Base-by-base conservation (phyloP, 306 rosid genomes). In the Heteromeles arbutifolia region DNA sequence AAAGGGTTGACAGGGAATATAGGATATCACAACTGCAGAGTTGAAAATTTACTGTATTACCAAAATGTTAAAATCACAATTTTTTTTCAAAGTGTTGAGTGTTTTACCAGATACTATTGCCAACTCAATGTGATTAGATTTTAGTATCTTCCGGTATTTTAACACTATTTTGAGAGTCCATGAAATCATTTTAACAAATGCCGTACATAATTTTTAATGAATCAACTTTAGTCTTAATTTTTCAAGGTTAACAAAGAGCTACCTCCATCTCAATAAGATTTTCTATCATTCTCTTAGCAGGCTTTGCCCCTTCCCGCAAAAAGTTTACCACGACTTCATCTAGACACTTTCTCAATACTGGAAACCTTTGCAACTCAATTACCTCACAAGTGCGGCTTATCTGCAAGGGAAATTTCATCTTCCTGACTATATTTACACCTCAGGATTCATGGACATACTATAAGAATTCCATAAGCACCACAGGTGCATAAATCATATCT, bases 241-340 rank as follows among this genome's bases (percentile, higher is more conserved):
- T 14, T 44, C 2, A 44, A 69, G 56, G 67, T 48, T 58, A 32
- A 58, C 3, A 48, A 44, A 65, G 70, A 52, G 14, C n/a, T 67
- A 85, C 89, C 89, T 86, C 85, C 79, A 80, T 83, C 69, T 83
- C 86, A 69, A 86, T 74, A 19, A 86, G 83, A 78, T 83, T 82
- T 68, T 28, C 72, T 70, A 86, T 86, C 86, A 86, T 86, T 19
- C 79, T 78, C 84, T 80, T 77, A 61, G 86, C 81, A 71, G 86
- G 89, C 52, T 80, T 70, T 66, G 64, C 75, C 11, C 85, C 77
- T 13, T 78, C 84, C 28, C 69, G 67, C 76, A 86, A 61, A 75
- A 86, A 74, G 50, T 83, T 86, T 10, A 73, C 81, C 67, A 80
- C 48, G 72, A 78, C 63, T 67, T 82, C 86, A 45, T 78, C 89